phyloP scores from a whole-genome alignment of 2,329 filamentous ascomycete species.

The Colletotrichum sp. region DNA sequence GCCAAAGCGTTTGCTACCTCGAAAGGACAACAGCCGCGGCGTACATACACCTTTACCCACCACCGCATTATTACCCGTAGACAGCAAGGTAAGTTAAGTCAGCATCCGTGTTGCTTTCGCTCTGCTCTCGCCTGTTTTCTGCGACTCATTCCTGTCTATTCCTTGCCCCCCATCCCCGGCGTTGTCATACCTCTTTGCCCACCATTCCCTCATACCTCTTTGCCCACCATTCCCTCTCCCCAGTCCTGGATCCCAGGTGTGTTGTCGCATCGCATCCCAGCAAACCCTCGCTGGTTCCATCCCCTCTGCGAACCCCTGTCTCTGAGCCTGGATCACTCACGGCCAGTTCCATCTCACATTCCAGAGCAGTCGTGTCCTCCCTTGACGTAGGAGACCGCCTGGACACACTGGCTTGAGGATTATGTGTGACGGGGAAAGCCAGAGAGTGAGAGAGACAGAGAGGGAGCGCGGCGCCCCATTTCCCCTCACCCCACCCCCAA shows the following conservation, averaged over 20 bases:
- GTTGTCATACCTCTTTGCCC: background rate
- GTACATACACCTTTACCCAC: background rate
- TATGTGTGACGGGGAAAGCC: background rate
- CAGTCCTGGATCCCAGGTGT: background rate
- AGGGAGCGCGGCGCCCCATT: background rate
- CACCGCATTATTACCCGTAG: background rate
- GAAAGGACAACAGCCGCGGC: conserved; percentile 3
- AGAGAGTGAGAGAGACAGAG: background rate
- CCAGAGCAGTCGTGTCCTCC: background rate
- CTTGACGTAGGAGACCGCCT: background rate
- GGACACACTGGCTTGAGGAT: background rate
- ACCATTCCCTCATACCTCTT: background rate
- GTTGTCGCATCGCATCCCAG: conserved; percentile 6
- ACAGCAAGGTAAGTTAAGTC: conserved; percentile 3
- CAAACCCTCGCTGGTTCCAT: background rate
- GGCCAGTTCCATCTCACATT: background rate
- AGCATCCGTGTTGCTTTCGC: background rate
- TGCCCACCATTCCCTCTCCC: background rate
- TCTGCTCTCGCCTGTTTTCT: background rate
- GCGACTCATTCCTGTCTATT: background rate
- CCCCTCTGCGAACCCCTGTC: background rate
- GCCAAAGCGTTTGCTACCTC: conserved; percentile 5
- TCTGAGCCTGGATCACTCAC: background rate
- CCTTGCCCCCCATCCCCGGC: background rate
- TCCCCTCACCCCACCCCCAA: background rate